phyloP scores from a whole-genome alignment of 768 basidiomycete species.

The Calvatia gigantea region DNA sequence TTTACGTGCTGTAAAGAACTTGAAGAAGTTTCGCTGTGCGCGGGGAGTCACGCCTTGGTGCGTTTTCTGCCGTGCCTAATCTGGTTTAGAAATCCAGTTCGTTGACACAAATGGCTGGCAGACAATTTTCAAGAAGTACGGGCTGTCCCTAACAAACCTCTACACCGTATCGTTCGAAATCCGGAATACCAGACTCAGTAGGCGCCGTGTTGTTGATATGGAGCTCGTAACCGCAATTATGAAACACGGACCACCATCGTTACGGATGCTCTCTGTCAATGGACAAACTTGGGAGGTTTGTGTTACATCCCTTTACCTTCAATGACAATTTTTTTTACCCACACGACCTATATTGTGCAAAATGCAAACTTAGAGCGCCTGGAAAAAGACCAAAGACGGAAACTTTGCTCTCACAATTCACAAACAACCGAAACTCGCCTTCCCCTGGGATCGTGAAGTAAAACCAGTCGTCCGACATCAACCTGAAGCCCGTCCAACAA shows the following conservation, averaged over 20 bases:
- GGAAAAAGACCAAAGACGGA: background rate
- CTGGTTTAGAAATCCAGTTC: too few species aligned
- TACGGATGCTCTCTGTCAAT: slow-evolving; percentile 31
- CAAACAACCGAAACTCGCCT: background rate
- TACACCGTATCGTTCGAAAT: slow-evolving; percentile 31
- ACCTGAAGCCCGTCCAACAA: background rate
- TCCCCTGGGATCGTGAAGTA: slow-evolving; percentile 1
- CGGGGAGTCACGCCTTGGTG: slow-evolving; percentile 30
- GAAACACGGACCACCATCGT: slow-evolving; percentile 19
- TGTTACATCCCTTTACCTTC: background rate
- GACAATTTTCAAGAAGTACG: slow-evolving; percentile 24
- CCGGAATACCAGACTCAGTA: slow-evolving; percentile 25
- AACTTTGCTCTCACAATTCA: background rate
- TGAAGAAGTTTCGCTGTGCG: slow-evolving; percentile 32
- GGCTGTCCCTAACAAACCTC: slow-evolving; percentile 20
- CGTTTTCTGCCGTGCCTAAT: slow-evolving; percentile 19
- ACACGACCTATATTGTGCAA: background rate
- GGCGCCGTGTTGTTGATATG: slow-evolving; percentile 16
- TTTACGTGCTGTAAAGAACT: slow-evolving; percentile 27
- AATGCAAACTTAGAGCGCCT: background rate
- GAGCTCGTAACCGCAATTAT: slow-evolving; percentile 23
- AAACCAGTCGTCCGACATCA: background rate
- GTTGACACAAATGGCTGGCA: background rate
- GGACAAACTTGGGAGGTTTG: slow-evolving; percentile 31
- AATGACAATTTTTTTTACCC: background rate